Percentiles rank a stretch among this genome's conserved stretches.
Evolutionary conservation across 148 eudicot genomes (phyloP).

Genomic region (Dianthus caryophyllus): DNA sequence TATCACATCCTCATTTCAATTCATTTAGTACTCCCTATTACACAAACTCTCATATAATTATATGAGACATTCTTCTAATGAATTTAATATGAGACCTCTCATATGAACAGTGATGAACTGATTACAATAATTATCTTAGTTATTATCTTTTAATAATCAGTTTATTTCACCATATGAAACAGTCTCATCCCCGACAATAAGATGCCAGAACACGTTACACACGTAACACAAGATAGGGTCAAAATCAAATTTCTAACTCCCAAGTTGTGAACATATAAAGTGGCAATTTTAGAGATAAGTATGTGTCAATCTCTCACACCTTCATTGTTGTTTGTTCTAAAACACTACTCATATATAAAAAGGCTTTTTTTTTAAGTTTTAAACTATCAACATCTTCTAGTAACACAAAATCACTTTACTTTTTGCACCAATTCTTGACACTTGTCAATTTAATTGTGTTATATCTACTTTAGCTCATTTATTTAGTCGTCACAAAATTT

Average conservation of each 20-base stretch:
- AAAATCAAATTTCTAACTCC: background rate
- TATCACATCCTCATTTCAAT: too few relatives aligned
- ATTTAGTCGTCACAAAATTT: background rate
- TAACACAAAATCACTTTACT: background rate
- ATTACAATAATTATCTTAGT: too few relatives aligned
- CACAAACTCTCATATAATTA: too few relatives aligned
- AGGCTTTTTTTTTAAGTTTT: too few relatives aligned
- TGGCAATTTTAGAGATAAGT: background rate
- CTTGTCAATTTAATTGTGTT: background rate
- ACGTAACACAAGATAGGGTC: background rate
- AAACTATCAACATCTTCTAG: background rate
- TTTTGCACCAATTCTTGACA: background rate
- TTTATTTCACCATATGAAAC: too few relatives aligned
- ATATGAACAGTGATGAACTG: too few relatives aligned
- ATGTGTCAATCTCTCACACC: constrained; percentile 17
- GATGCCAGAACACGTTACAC: constrained; percentile 6
- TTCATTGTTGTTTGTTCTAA: background rate
- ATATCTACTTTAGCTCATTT: background rate
- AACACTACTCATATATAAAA: too few relatives aligned
- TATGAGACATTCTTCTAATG: too few relatives aligned
- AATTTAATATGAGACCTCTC: too few relatives aligned
- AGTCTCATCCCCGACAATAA: too few relatives aligned
- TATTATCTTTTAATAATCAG: too few relatives aligned
- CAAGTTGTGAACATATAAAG: background rate
- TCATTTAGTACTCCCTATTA: too few relatives aligned